These are phyloP conservation scores for Wallacemonas sp. DNA, from an alignment of 208 protist genomes.

Conservation along the genomic window DNA sequence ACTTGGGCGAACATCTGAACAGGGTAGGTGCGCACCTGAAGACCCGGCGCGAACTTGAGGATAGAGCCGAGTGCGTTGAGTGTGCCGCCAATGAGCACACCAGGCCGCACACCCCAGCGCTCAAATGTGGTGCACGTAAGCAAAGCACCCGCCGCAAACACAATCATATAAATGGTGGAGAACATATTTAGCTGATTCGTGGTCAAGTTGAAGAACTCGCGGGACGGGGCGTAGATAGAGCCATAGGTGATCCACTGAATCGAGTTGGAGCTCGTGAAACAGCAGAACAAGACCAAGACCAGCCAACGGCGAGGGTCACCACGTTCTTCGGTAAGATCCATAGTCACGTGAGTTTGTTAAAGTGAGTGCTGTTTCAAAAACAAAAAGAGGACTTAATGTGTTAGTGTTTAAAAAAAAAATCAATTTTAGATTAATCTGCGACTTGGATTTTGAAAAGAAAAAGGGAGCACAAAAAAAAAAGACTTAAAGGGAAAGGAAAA, in stretches of 20 bases:
- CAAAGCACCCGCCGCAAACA: slow-evolving; percentile 57
- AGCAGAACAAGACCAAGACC: slow-evolving; percentile 58
- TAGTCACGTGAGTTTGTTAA: background rate
- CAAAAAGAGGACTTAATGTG: too few species aligned
- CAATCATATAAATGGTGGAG: slow-evolving; percentile 82
- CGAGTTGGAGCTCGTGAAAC: slow-evolving; percentile 66
- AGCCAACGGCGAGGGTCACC: slow-evolving; percentile 55
- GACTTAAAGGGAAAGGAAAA: background rate
- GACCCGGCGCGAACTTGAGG: slow-evolving; percentile 54
- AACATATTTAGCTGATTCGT: slow-evolving; percentile 72
- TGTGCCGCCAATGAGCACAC: slow-evolving; percentile 47
- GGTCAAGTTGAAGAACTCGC: slow-evolving; percentile 51
- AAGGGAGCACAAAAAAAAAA: slow-evolving; percentile 5
- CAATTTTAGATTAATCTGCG: too few species aligned
- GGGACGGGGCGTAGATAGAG: slow-evolving; percentile 36
- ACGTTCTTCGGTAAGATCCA: slow-evolving; percentile 13
- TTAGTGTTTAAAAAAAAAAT: background rate
- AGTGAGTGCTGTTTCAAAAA: too few species aligned
- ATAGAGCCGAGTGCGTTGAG: slow-evolving; percentile 64
- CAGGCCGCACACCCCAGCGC: slow-evolving; percentile 59
- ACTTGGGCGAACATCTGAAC: slow-evolving; percentile 54
- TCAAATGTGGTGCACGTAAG: slow-evolving; percentile 76
- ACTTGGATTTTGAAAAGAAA: too few species aligned
- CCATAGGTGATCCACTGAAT: slow-evolving; percentile 81
- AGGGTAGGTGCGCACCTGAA: slow-evolving; percentile 50